phyloP scores from a whole-genome alignment of 2,329 filamentous ascomycete genomes.

The Zasmidium citrigriseum region DNA sequence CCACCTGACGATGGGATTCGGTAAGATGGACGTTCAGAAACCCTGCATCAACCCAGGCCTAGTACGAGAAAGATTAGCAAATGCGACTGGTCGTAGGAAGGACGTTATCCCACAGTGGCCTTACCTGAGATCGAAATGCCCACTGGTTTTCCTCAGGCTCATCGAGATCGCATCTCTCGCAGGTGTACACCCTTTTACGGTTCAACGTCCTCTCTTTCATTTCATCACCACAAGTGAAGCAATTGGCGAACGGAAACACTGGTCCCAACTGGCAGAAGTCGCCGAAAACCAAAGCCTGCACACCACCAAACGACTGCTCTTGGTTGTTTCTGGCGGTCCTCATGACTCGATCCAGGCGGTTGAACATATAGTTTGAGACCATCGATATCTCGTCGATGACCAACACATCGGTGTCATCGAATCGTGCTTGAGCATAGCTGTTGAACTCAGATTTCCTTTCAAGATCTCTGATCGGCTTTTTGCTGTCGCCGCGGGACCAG shows the following conservation, averaged over 20 bases:
- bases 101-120: too few species aligned
- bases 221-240: constrained; percentile 31
- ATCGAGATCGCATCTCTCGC: neutral
- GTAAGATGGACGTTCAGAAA: constrained; percentile 56
- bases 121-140: constrained; percentile 59
- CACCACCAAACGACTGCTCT: constrained; percentile 16
- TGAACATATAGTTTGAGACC: constrained; percentile 52
- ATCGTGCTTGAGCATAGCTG: constrained; percentile 36
- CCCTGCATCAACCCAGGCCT: constrained; percentile 55
- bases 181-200: neutral
- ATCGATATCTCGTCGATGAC: constrained; percentile 70
- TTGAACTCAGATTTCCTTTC: constrained; percentile 34
- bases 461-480: constrained; percentile 38
- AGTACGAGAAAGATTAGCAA: too few species aligned
- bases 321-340: constrained; percentile 8
- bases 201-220: constrained; percentile 1
- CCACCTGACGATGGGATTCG: constrained; percentile 58
- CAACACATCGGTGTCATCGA: constrained; percentile 54
- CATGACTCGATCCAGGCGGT: constrained; percentile 47
- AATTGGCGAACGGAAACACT: constrained; percentile 57
- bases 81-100: too few species aligned
- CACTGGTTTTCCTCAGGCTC: constrained; percentile 52
- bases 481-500: constrained; percentile 53
- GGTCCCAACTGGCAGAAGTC: constrained; percentile 64
- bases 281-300: constrained; percentile 53